phyloP scores from a whole-genome alignment of 176 grass and related monocot species.

The Musa acuminata region DNA sequence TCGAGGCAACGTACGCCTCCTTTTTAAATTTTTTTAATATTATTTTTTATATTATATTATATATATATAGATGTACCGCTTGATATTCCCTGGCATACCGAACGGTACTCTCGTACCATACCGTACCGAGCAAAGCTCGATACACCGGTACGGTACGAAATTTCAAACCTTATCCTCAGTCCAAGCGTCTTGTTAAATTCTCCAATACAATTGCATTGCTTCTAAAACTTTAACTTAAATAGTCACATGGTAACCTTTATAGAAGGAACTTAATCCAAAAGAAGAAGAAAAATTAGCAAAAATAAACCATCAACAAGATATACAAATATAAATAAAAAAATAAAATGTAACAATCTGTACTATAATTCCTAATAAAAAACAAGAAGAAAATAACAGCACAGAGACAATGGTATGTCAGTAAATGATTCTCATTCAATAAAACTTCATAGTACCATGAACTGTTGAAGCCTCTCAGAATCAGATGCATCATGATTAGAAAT shows the following conservation, averaged over 20 bases:
- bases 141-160: no score
- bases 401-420: background rate
- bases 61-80: no score
- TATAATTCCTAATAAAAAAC: background rate
- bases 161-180: no score
- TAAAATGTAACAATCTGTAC: no score
- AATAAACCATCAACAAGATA: background rate
- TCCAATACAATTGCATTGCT: background rate
- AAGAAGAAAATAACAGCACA: background rate
- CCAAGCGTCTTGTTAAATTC: background rate
- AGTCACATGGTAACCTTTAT: background rate
- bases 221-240: background rate
- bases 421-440: background rate
- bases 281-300: background rate
- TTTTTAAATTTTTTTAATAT: no score
- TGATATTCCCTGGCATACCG: no score
- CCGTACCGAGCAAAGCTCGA: no score
- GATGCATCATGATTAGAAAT: constrained; percentile 31
- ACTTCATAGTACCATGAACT: constrained; percentile 51
- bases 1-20: no score
- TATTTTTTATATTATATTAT: no score
- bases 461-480: constrained; percentile 58
- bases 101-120: no score
- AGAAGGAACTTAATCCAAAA: background rate
- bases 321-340: background rate